A percentile compares a stretch with the other conserved stretches of the same genome.
phyloP scores from a whole-genome alignment of 768 basidiomycete species.

The Rhizopogon vinicolor region DNA sequence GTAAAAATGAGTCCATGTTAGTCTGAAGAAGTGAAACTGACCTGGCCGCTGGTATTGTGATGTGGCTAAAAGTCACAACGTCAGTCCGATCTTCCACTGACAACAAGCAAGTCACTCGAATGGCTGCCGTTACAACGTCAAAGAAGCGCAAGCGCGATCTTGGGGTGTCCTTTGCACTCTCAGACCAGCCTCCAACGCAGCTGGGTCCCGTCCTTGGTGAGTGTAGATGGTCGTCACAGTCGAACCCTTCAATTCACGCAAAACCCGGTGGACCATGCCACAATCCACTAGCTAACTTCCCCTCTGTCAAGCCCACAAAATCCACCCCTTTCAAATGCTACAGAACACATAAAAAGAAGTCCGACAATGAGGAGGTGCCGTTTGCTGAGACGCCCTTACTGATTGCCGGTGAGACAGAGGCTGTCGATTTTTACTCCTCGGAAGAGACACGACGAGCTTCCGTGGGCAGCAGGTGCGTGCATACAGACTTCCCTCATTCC shows the following conservation, averaged over 20 bases:
- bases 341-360: slow-evolving; percentile 32
- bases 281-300: slow-evolving; percentile 50
- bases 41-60: slow-evolving; percentile 8
- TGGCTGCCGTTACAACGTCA: slow-evolving; percentile 21
- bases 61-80: slow-evolving; percentile 8
- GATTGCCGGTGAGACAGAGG: slow-evolving; percentile 79
- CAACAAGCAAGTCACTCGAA: slow-evolving; percentile 4
- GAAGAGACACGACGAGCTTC: slow-evolving; percentile 47
- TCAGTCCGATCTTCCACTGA: slow-evolving; percentile 4
- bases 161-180: slow-evolving; percentile 34
- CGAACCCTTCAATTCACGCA: slow-evolving; percentile 4
- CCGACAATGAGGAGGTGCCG: slow-evolving; percentile 16
- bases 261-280: slow-evolving; percentile 9
- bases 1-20: background rate
- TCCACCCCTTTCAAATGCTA: slow-evolving; percentile 63
- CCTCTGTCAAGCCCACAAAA: slow-evolving; percentile 53
- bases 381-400: slow-evolving; percentile 34
- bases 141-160: slow-evolving; percentile 49
- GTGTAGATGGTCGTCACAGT: slow-evolving; percentile 27
- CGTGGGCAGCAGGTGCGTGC: slow-evolving; percentile 63
- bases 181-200: slow-evolving; percentile 28
- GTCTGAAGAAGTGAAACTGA: slow-evolving; percentile 1
- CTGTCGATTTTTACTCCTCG: slow-evolving; percentile 76
- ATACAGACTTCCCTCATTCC: background rate
- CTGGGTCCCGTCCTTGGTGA: slow-evolving; percentile 52